These are phyloP conservation scores for Phytophthora macrochlamydospora DNA, from an alignment of 352 stramenopile species.

Conservation along the genomic window DNA sequence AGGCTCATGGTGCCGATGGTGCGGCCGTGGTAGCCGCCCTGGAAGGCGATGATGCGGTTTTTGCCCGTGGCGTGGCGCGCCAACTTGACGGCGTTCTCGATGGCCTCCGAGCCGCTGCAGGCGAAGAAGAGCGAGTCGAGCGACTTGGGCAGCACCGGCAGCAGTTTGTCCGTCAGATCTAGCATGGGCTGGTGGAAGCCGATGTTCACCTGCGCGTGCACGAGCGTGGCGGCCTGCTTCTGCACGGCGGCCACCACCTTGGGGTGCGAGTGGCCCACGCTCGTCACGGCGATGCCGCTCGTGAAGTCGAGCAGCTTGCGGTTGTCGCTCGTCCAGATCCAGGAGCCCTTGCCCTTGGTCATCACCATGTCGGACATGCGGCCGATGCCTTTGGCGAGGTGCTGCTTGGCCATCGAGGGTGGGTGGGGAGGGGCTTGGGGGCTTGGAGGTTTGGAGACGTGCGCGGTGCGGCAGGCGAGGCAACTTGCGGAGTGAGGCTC, in stretches of 20 bases:
- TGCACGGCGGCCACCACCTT: conserved; percentile 90
- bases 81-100: conserved; percentile 94
- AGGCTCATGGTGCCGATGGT: conserved; percentile 93
- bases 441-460: background rate
- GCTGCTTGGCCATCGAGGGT: conserved; percentile 63
- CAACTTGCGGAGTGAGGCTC: conserved; percentile 33
- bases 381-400: conserved; percentile 76
- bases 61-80: conserved; percentile 91
- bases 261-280: conserved; percentile 93
- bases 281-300: conserved; percentile 93
- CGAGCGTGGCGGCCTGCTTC: conserved; percentile 87
- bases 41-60: conserved; percentile 91
- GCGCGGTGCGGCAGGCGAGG: conserved; percentile 20
- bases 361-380: conserved; percentile 89
- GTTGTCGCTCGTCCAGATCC: conserved; percentile 87
- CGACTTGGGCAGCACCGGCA: conserved; percentile 75
- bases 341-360: conserved; percentile 84
- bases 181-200: conserved; percentile 93
- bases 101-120: conserved; percentile 90
- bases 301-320: conserved; percentile 93
- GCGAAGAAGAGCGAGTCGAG: conserved; percentile 92
- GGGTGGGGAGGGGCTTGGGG: background rate
- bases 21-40: conserved; percentile 93
- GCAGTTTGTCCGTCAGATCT: conserved; percentile 85
- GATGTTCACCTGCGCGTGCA: conserved; percentile 94